Evolutionary conservation across 768 basidiomycete genomes (phyloP), one percentile per base, ranked within the genome.

Genomic region (Pilatotrama ljubarskyi): DNA sequence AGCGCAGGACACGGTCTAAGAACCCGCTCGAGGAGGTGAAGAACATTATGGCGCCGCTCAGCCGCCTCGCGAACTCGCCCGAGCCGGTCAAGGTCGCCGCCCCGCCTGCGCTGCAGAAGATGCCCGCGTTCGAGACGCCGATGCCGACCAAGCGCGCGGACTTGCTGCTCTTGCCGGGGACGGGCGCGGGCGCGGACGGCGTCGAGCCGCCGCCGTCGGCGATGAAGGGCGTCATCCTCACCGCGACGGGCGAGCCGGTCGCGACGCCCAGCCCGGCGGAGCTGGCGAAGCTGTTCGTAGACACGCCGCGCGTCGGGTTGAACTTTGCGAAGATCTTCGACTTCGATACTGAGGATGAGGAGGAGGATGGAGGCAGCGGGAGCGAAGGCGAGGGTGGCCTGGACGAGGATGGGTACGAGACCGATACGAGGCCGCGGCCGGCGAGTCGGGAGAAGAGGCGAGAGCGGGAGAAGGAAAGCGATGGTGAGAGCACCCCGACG

Each of bases 281-380:
- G 66, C 77, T 92, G 0, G 81, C 81, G 2, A 84, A 82, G 36
- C 77, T 91, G 2, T 88, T 93, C 66, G 79, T 83, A 29, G 79
- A 81, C 41, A 87, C 86, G 8, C 91, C 91, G 0, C 85, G 80
- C 61, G 84, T 89, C 38, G 85, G 84, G 2, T 77, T 93, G 25
- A 84, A 89, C 66, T 93, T 93, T 67, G 81, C 85, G 9, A 87
- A 85, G 72, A 91, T 91, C 48, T 91, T 91, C 62, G 88, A 91
- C 66, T 85, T 87, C 53, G 78, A 77, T 38, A 69, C 60, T 51
- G 74, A 72, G 22, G 70, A 66, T 10, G 71, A 72, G 50, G 73
- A 72, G 20, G 70, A 66, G 9, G n/a, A n/a, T n/a, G 71, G 71
- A 50, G 72, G 72, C 40, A 66, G 68, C 41, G 59, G 58, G 58